These are phyloP conservation scores for Zymoseptoria pseudotritici DNA, from an alignment of 2,329 filamentous ascomycete species.

Conservation along the genomic window DNA sequence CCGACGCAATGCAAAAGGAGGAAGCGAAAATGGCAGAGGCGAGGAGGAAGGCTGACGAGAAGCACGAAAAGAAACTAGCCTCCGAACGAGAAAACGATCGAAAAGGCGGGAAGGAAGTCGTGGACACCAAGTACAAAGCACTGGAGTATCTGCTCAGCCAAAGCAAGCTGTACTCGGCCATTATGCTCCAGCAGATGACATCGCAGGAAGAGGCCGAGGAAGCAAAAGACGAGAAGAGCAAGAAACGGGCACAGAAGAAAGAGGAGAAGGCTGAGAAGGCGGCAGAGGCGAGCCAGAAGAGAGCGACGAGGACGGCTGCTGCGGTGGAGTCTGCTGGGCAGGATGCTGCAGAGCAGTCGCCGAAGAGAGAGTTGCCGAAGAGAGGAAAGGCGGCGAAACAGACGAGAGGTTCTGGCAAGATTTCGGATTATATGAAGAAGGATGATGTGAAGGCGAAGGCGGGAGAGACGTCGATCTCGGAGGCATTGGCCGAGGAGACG, in stretches of 20 bases:
- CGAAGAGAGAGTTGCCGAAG: conserved; percentile 20
- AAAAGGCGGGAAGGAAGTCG: conserved; percentile 37
- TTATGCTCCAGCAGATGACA: conserved; percentile 48
- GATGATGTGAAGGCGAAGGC: conserved; percentile 48
- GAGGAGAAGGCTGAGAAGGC: conserved; percentile 42
- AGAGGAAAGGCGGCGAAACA: conserved; percentile 32
- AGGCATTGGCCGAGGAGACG: conserved; percentile 52
- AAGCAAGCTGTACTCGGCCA: conserved; percentile 45
- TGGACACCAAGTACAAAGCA: conserved; percentile 46
- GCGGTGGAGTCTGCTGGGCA: conserved; percentile 6
- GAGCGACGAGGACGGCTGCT: conserved; percentile 35
- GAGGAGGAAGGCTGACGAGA: conserved; percentile 39
- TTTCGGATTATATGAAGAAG: conserved; percentile 55
- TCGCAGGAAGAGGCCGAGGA: conserved; percentile 43
- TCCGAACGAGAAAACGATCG: conserved; percentile 41
- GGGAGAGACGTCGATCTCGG: conserved; percentile 47
- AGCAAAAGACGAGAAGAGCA: conserved; percentile 38
- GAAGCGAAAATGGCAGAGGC: conserved; percentile 39
- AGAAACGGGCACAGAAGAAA: conserved; percentile 38
- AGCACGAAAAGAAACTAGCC: conserved; percentile 37
- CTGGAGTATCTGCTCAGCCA: conserved; percentile 46
- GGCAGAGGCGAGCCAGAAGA: conserved; percentile 40
- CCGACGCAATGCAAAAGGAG: conserved; percentile 38
- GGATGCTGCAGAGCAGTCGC: conserved; percentile 14
- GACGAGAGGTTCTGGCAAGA: conserved; percentile 35